phyloP scores from a whole-genome alignment of 1,139 yeast genomes.

The Meyerozyma smithsonii region DNA sequence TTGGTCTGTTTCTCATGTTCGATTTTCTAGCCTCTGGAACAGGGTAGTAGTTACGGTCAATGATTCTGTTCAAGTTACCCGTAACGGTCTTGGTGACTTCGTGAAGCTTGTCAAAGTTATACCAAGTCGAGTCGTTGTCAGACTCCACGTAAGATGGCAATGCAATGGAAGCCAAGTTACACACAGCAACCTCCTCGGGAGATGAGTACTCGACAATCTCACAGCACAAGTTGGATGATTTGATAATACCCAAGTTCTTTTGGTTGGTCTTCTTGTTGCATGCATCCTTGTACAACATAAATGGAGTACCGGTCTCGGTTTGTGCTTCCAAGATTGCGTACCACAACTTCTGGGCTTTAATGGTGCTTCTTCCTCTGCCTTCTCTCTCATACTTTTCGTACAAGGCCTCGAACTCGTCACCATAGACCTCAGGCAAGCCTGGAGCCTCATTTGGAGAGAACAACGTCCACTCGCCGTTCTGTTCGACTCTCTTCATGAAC shows the following conservation, averaged over 20 bases:
- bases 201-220: slow-evolving; percentile 55
- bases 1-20: slow-evolving; percentile 76
- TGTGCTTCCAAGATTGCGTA: slow-evolving; percentile 49
- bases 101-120: slow-evolving; percentile 69
- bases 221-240: slow-evolving; percentile 56
- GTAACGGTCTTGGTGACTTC: slow-evolving; percentile 69
- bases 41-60: slow-evolving; percentile 78
- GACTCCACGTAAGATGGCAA: slow-evolving; percentile 47
- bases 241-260: slow-evolving; percentile 50
- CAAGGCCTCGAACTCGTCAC: slow-evolving; percentile 42
- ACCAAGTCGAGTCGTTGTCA: slow-evolving; percentile 39
- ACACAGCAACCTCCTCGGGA: slow-evolving; percentile 52
- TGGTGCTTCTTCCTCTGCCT: slow-evolving; percentile 29
- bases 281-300: slow-evolving; percentile 53
- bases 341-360: slow-evolving; percentile 54
- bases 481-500: slow-evolving; percentile 52
- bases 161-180: slow-evolving; percentile 52
- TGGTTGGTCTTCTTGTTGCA: slow-evolving; percentile 53
- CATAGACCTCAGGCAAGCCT: slow-evolving; percentile 47
- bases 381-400: slow-evolving; percentile 45
- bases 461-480: slow-evolving; percentile 46
- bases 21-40: slow-evolving; percentile 64
- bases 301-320: slow-evolving; percentile 59
- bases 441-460: slow-evolving; percentile 53
- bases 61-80: slow-evolving; percentile 68